These are phyloP conservation scores for Colletotrichum sp. DNA, from an alignment of 2,329 filamentous ascomycete genomes.

Conservation along the genomic window DNA sequence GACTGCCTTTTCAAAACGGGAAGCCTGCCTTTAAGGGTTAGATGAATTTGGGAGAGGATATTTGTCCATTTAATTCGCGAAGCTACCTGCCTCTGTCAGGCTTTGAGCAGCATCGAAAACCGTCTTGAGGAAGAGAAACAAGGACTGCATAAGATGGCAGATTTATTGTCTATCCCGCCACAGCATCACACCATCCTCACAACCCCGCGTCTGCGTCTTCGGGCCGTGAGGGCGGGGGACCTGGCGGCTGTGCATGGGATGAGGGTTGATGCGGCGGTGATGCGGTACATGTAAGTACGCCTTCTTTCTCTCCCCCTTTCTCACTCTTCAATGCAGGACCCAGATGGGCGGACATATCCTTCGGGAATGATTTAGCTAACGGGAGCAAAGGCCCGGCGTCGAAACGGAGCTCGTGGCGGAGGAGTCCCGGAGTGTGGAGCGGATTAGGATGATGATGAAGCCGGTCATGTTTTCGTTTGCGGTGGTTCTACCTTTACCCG, in stretches of 20 bases:
- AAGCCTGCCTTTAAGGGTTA: too few relatives aligned
- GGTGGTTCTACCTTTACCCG: neutral
- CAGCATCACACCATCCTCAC: neutral
- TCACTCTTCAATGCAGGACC: too few relatives aligned
- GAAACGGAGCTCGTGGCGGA: neutral
- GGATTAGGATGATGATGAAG: neutral
- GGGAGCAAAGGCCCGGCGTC: neutral
- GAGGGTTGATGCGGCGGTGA: neutral
- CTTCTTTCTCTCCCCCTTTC: neutral
- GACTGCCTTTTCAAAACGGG: neutral
- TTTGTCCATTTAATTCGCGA: too few relatives aligned
- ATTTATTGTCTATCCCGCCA: fast-evolving
- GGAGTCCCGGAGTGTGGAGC: neutral
- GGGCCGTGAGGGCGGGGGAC: neutral
- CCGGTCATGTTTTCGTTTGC: neutral
- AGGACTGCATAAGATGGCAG: fast-evolving
- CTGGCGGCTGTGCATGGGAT: neutral
- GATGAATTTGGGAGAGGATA: too few relatives aligned
- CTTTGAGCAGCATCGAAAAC: too few relatives aligned
- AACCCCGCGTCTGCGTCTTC: fast-evolving
- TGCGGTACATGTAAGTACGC: neutral
- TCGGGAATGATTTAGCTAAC: neutral
- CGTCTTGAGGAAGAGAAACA: too few relatives aligned
- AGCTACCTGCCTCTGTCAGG: fast-evolving
- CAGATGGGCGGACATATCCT: fast-evolving